A percentile compares a stretch with the other conserved stretches of the same genome.
Evolutionary conservation across 345 rosid genomes (phyloP).

Genomic region (Sonneratia caseolaris): DNA sequence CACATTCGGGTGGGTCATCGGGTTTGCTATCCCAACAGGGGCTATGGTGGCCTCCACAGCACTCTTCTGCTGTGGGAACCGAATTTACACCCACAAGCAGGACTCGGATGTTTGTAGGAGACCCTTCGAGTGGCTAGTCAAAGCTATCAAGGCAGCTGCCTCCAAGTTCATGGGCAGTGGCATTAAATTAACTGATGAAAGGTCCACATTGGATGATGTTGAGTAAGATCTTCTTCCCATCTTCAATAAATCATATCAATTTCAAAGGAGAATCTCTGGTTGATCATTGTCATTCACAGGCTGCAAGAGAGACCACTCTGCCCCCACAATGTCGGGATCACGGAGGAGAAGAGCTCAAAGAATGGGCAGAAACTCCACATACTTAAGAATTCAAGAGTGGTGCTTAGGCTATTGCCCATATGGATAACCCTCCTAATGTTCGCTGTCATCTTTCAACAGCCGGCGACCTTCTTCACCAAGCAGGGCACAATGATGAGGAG

Average conservation of each 20-base stretch:
- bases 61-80: slow-evolving; percentile 50
- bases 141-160: slow-evolving; percentile 25
- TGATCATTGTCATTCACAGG: slow-evolving; percentile 29
- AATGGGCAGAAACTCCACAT: slow-evolving; percentile 10
- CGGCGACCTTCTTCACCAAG: slow-evolving; percentile 80
- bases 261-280: background rate
- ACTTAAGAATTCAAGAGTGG: slow-evolving; percentile 32
- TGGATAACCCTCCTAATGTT: slow-evolving; percentile 88
- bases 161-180: slow-evolving; percentile 19
- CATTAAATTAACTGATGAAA: slow-evolving; percentile 29
- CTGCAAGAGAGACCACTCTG: slow-evolving; percentile 75
- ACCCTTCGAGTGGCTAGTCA: slow-evolving; percentile 21
- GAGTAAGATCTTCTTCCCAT: slow-evolving; percentile 44
- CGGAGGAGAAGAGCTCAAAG: slow-evolving; percentile 7
- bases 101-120: slow-evolving; percentile 10
- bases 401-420: slow-evolving; percentile 60
- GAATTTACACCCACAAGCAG: slow-evolving; percentile 35
- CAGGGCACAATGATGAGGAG: slow-evolving; percentile 87
- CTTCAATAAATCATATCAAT: background rate
- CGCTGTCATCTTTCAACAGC: slow-evolving; percentile 85
- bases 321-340: slow-evolving; percentile 13
- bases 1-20: slow-evolving; percentile 80
- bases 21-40: slow-evolving; percentile 70
- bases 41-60: slow-evolving; percentile 51
- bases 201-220: slow-evolving; percentile 40